Percentiles rank a stretch among this genome's conserved stretches.
These are phyloP conservation scores for Capsella bursapastoris DNA, from an alignment of 345 rosid genomes.

Conservation along the genomic window DNA sequence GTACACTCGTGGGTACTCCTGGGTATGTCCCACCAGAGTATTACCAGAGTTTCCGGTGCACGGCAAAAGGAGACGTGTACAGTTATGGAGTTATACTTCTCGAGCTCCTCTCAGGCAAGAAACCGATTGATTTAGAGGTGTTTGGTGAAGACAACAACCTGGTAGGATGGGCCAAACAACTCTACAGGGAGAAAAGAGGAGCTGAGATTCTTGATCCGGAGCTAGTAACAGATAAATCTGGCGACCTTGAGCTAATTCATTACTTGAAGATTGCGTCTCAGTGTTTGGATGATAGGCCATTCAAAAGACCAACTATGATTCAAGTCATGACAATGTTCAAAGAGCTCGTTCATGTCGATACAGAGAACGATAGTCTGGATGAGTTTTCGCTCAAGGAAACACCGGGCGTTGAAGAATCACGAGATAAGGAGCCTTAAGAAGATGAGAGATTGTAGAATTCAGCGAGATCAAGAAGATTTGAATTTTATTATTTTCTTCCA, in stretches of 20 bases:
- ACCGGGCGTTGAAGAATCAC: slow-evolving; percentile 40
- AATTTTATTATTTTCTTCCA: slow-evolving; percentile 1
- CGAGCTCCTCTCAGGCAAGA: slow-evolving; percentile 83
- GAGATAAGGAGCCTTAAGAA: slow-evolving; percentile 29
- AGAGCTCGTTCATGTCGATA: slow-evolving; percentile 69
- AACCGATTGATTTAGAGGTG: slow-evolving; percentile 85
- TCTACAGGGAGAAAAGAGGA: slow-evolving; percentile 58
- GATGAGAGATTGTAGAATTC: background rate
- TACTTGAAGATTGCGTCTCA: slow-evolving; percentile 71
- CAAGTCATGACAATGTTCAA: slow-evolving; percentile 77
- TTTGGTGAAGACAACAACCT: slow-evolving; percentile 92
- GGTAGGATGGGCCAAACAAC: slow-evolving; percentile 98
- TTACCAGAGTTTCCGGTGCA: slow-evolving; percentile 88
- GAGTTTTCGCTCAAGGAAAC: slow-evolving; percentile 43
- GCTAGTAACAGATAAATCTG: slow-evolving; percentile 66
- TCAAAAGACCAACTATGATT: slow-evolving; percentile 81
- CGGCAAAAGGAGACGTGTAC: slow-evolving; percentile 89
- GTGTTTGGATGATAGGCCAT: slow-evolving; percentile 78
- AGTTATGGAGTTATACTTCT: slow-evolving; percentile 92
- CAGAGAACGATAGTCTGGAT: slow-evolving; percentile 56
- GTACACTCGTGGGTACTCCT: slow-evolving; percentile 92
- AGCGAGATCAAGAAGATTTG: slow-evolving; percentile 18
- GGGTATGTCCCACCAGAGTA: slow-evolving; percentile 99
- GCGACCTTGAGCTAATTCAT: slow-evolving; percentile 71
- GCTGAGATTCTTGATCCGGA: slow-evolving; percentile 78